These are phyloP conservation scores for Malassezia restricta DNA, from an alignment of 1,284 basidiomycete species.

Conservation along the genomic window DNA sequence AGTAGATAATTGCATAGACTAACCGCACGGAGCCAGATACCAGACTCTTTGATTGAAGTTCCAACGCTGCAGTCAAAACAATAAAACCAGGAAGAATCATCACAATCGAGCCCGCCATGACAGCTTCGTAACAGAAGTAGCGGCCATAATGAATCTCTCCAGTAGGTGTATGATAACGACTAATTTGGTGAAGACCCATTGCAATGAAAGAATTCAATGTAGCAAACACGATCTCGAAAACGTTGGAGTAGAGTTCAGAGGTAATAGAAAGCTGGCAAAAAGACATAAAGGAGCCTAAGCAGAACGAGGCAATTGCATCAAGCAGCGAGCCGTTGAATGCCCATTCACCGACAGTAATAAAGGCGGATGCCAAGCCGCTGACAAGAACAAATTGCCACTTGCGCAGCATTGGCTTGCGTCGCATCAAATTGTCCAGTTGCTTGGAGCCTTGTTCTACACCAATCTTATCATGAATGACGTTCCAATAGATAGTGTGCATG, in stretches of 20 bases:
- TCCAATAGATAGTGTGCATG: constrained; percentile 69
- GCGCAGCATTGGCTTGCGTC: constrained; percentile 47
- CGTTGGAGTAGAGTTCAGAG: constrained; percentile 65
- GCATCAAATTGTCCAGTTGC: constrained; percentile 67
- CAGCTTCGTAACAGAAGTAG: constrained; percentile 70
- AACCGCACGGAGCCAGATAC: constrained; percentile 58
- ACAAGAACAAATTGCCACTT: constrained; percentile 56
- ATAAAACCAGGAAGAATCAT: constrained; percentile 65
- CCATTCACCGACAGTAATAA: constrained; percentile 52
- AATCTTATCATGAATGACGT: constrained; percentile 73
- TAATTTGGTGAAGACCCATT: constrained; percentile 24
- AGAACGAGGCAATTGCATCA: constrained; percentile 63
- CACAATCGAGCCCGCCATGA: constrained; percentile 71
- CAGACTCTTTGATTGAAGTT: constrained; percentile 51
- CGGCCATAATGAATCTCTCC: constrained; percentile 46
- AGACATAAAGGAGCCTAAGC: constrained; percentile 63
- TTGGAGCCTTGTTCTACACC: constrained; percentile 66
- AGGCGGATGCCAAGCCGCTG: constrained; percentile 67
- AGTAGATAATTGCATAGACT: constrained; percentile 68
- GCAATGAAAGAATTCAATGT: constrained; percentile 67
- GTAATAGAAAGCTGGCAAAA: constrained; percentile 42
- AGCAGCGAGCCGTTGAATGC: constrained; percentile 62
- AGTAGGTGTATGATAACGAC: constrained; percentile 7
- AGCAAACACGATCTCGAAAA: constrained; percentile 77
- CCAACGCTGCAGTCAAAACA: constrained; percentile 57